These are phyloP conservation scores for Candida tetrigidarum DNA, from an alignment of 1,139 yeast genomes.

Conservation along the genomic window DNA sequence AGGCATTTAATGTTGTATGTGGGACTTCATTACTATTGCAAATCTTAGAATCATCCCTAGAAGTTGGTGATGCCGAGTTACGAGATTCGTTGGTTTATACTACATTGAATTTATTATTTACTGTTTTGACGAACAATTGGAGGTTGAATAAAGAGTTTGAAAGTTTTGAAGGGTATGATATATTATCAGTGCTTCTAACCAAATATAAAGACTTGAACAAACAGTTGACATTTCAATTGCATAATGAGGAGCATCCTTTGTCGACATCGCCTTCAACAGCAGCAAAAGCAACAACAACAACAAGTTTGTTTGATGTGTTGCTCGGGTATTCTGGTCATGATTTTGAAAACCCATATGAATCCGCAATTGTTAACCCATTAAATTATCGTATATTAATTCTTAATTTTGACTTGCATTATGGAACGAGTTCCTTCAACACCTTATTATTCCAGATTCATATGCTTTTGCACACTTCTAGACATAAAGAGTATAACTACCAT, in stretches of 20 bases:
- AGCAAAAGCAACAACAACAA: no score
- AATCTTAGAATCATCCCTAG: conserved; percentile 33
- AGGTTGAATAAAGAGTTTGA: conserved; percentile 46
- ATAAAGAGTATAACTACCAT: conserved; percentile 48
- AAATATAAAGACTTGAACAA: conserved; percentile 33
- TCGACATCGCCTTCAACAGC: no score
- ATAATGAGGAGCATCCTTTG: conserved; percentile 13
- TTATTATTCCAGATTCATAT: conserved; percentile 60
- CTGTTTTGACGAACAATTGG: conserved; percentile 39
- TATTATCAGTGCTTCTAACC: conserved; percentile 34
- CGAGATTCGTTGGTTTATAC: conserved; percentile 28
- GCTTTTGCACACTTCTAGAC: conserved; percentile 55
- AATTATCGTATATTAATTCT: conserved; percentile 36
- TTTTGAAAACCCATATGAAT: conserved; percentile 27
- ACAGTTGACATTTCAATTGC: conserved; percentile 21
- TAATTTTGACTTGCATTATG: conserved; percentile 40
- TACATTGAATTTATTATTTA: conserved; percentile 30
- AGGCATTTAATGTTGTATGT: conserved; percentile 39
- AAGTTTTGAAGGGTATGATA: conserved; percentile 45
- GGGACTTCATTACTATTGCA: conserved; percentile 39
- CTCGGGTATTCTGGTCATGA: conserved; percentile 32
- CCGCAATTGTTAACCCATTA: conserved; percentile 33
- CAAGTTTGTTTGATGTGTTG: conserved; percentile 25
- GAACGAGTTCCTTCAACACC: conserved; percentile 48
- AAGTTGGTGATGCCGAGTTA: conserved; percentile 12